Base-by-base conservation (phyloP, 1,139 yeast genomes). In the Yamadazyma oceani region DNA sequence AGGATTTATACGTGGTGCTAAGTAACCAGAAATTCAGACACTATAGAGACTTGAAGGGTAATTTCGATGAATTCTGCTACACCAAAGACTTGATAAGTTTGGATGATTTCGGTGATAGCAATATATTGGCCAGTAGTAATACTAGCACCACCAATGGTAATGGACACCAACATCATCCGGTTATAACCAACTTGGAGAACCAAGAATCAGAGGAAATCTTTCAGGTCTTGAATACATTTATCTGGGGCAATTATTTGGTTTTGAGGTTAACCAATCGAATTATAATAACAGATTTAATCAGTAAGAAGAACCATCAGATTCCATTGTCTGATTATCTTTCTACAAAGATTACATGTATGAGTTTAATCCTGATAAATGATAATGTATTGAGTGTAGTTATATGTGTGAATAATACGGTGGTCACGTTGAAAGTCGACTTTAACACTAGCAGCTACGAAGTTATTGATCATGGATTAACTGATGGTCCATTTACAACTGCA, bases 41-140 rank as follows among this genome's bases (percentile, higher is more conserved):
- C 35, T 90, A 89, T 54, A 62, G 73, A 34, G 90, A 86, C 48
- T 79, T 85, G 44, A 77, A 77, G 25, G 87, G 88, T 4, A 79
- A 76, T 38, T 81, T 82, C 51, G 70, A 74, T 34, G 87, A 82
- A 45, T 56, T 62, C 44, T 38, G 45, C 32, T 74, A 59, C 35
- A 58, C 62, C 4, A 62, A 69, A 1, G 71, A 67, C 36, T 46
- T 60, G 17, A 53, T 58, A 12, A 54, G 54, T 0, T 60, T 79
- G n/a, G 55, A 53, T 9, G 66, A 67, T 29, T 55, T 64, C 46
- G 57, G 54, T 17, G 50, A 54, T 4, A 73, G 77, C 2, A 42
- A 44, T 25, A 39, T 39, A 1, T 39, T 48, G 12, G 7, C 16
- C n/a, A 4, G 8, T 5, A 13, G 17, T 16, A 29, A 37, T 19